These are phyloP conservation scores for Remersonia thermophila DNA, from an alignment of 2,329 filamentous ascomycete genomes.

Conservation along the genomic window DNA sequence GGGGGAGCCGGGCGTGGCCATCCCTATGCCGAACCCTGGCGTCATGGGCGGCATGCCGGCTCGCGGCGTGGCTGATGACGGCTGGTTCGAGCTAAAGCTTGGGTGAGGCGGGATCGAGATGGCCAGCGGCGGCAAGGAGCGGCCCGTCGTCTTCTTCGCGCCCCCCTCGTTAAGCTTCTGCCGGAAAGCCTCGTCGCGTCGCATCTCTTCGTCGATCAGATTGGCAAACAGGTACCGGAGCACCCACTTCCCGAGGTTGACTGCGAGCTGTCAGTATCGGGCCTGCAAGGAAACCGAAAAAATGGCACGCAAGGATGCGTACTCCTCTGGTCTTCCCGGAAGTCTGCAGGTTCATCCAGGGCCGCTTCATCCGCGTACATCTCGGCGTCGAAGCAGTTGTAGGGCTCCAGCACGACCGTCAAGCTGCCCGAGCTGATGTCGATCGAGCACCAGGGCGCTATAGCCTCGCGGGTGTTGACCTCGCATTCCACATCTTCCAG, in stretches of 20 bases:
- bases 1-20: slow-evolving; percentile 53
- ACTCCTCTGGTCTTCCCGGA: slow-evolving; percentile 90
- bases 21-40: slow-evolving; percentile 65
- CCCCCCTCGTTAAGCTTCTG: slow-evolving; percentile 51
- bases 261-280: slow-evolving; percentile 33
- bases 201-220: slow-evolving; percentile 81
- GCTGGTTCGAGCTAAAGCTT: slow-evolving; percentile 30
- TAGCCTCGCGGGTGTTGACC: slow-evolving; percentile 77
- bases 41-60: slow-evolving; percentile 56
- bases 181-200: slow-evolving; percentile 64
- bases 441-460: slow-evolving; percentile 92
- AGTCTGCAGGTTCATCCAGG: slow-evolving; percentile 61
- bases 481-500: slow-evolving; percentile 82
- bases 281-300: no score
- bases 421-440: slow-evolving; percentile 87
- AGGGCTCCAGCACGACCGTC: slow-evolving; percentile 82
- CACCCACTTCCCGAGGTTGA: slow-evolving; percentile 95
- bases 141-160: slow-evolving; percentile 44
- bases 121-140: slow-evolving; percentile 46
- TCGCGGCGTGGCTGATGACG: slow-evolving; percentile 45
- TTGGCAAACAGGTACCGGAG: slow-evolving; percentile 82
- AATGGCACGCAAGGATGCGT: slow-evolving; percentile 23
- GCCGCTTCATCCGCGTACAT: slow-evolving; percentile 87
- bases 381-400: slow-evolving; percentile 94
- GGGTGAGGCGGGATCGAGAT: slow-evolving; percentile 35